phyloP scores from a whole-genome alignment of 2,329 filamentous ascomycete genomes.

The Aspergillus caelatus region DNA sequence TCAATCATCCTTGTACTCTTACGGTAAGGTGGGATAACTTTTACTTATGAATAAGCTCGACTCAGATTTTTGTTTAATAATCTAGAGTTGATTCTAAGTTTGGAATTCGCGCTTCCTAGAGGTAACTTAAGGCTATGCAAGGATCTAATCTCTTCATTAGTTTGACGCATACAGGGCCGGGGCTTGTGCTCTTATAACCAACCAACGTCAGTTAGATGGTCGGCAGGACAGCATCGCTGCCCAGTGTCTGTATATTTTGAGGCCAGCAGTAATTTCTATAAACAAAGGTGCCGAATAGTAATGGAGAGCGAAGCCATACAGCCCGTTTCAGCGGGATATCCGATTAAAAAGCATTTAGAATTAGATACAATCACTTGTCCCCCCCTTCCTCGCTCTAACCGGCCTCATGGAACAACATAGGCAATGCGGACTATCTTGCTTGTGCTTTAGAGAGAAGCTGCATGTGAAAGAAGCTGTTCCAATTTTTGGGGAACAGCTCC shows the following conservation, averaged over 20 bases:
- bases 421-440: too few relatives aligned
- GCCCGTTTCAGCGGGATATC: not conserved
- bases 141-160: too few relatives aligned
- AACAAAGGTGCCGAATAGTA: not conserved
- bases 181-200: too few relatives aligned
- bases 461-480: fast-evolving
- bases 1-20: not conserved
- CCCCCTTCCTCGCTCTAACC: too few relatives aligned
- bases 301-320: not conserved
- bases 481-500: too few relatives aligned
- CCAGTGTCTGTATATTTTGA: too few relatives aligned
- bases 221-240: too few relatives aligned
- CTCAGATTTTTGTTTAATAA: not conserved
- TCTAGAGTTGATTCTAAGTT: not conserved
- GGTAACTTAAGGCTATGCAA: too few relatives aligned
- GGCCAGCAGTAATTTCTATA: not conserved
- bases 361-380: not conserved
- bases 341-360: not conserved
- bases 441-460: too few relatives aligned
- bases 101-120: not conserved
- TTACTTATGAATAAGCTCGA: not conserved
- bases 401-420: too few relatives aligned
- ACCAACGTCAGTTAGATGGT: too few relatives aligned
- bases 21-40: not conserved
- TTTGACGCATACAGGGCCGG: too few relatives aligned